Conservation (phyloP, 2,329 filamentous ascomycete species). For the Talaromyces funiculosus region DNA sequence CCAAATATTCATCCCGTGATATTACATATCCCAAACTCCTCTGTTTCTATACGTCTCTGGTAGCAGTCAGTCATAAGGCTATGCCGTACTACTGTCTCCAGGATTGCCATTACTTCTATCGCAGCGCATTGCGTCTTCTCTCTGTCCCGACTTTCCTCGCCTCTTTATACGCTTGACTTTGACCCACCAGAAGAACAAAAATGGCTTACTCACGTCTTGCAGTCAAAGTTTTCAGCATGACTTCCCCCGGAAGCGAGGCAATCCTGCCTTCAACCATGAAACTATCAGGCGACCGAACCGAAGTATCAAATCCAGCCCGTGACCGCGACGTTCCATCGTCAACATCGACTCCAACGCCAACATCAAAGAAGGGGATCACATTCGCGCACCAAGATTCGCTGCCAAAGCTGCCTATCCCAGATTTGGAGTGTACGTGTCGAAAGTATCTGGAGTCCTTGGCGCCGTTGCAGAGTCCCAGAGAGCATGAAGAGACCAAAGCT, state of each 20-base stretch:
- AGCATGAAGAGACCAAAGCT: constrained; percentile 74
- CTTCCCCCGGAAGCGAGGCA: constrained; percentile 67
- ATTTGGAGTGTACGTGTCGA: constrained; percentile 69
- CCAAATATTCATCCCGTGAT: neutral
- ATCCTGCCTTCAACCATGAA: constrained; percentile 39
- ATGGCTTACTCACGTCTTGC: constrained; percentile 57
- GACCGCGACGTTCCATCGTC: constrained; percentile 13
- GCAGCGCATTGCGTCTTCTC: constrained; percentile 78
- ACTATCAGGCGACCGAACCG: constrained; percentile 16
- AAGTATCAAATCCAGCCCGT: constrained; percentile 13
- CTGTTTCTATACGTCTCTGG: neutral
- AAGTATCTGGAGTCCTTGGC: constrained; percentile 75
- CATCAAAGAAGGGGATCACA: constrained; percentile 63
- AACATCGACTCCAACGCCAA: neutral
- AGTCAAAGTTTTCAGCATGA: constrained; percentile 66
- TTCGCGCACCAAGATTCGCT: constrained; percentile 84
- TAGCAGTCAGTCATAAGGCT: constrained; percentile 12
- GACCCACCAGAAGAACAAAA: neutral
- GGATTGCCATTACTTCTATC: constrained; percentile 91
- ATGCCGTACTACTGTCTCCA: constrained; percentile 80
- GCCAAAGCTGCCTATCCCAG: constrained; percentile 87
- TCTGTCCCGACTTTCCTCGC: constrained; percentile 75
- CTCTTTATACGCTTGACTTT: constrained; percentile 61
- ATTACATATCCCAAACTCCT: neutral
- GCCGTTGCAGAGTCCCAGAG: constrained; percentile 72